Conservation (phyloP, 805 yeast species). For the Ogataea kodamae region DNA sequence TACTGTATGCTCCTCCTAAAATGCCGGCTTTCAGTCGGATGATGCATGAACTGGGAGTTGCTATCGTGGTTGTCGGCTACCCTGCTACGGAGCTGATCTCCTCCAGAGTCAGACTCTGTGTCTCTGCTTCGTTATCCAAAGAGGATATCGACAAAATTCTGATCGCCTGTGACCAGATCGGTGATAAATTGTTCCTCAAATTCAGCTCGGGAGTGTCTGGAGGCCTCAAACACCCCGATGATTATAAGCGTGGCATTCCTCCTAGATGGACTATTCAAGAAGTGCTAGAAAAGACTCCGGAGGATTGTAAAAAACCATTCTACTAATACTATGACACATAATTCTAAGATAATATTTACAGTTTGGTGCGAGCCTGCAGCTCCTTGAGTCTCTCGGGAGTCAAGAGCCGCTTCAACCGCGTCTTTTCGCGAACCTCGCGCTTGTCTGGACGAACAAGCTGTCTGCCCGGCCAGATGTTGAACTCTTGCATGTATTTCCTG, state of each 20-base stretch:
- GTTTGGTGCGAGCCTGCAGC: conserved; percentile 1
- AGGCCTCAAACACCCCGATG: conserved; percentile 51
- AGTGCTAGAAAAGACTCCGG: conserved; percentile 67
- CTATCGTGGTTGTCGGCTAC: conserved; percentile 94
- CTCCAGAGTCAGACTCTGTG: conserved; percentile 89
- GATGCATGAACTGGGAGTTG: conserved; percentile 75
- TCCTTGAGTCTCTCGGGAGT: conserved; percentile 8
- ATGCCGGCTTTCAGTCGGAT: conserved; percentile 90
- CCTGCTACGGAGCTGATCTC: conserved; percentile 94
- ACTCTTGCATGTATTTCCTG: conserved; percentile 73
- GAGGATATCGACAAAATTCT: conserved; percentile 85
- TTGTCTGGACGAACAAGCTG: conserved; percentile 55
- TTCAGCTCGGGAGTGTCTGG: conserved; percentile 76
- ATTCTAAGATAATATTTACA: conserved; percentile 5
- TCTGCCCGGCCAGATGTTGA: conserved; percentile 73
- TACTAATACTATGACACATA: conserved; percentile 13
- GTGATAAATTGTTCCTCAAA: conserved; percentile 72
- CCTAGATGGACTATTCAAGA: conserved; percentile 82
- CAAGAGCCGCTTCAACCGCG: conserved; percentile 41
- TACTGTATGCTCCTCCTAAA: conserved; percentile 85
- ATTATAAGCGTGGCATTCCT: conserved; percentile 46
- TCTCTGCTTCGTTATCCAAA: conserved; percentile 87
- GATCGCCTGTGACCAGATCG: conserved; percentile 68
- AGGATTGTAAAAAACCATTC: conserved; percentile 43
- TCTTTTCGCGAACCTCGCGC: conserved; percentile 43